A percentile compares a stretch with the other conserved stretches of the same genome.
Conservation (phyloP, 73 alveolate genomes). For the Stentor coeruleus region DNA sequence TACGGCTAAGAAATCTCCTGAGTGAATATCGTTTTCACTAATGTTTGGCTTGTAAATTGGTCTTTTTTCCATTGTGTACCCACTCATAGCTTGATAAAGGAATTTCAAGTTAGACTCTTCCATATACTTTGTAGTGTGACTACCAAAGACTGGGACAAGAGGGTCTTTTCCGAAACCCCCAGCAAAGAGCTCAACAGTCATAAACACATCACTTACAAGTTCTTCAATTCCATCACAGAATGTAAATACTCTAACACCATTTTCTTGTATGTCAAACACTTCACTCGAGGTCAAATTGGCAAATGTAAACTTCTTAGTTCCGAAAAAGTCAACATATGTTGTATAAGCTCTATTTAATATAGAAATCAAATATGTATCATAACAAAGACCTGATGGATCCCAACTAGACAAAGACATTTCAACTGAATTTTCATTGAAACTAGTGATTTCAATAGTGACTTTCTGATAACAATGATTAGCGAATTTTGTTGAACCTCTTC, state of each 20-base stretch:
- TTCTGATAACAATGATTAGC: background rate
- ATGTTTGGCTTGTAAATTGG: conserved; percentile 44
- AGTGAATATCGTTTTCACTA: conserved; percentile 60
- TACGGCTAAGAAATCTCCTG: conserved; percentile 88
- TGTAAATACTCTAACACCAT: conserved; percentile 59
- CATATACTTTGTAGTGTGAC: conserved; percentile 74
- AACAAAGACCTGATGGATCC: conserved; percentile 8
- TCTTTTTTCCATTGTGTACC: conserved; percentile 69
- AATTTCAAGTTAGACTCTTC: conserved; percentile 61
- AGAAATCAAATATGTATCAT: background rate
- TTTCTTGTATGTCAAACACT: conserved; percentile 40
- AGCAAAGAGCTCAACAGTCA: conserved; percentile 64
- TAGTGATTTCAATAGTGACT: background rate
- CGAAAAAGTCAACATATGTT: conserved; percentile 29
- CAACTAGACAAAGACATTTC: background rate
- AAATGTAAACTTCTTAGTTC: conserved; percentile 54
- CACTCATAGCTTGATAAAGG: conserved; percentile 63
- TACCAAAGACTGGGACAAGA: conserved; percentile 48
- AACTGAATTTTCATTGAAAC: background rate
- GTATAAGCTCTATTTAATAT: background rate
- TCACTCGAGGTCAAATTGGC: conserved; percentile 54
- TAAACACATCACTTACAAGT: conserved; percentile 53
- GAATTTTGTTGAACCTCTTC: background rate
- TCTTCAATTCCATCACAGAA: conserved; percentile 69
- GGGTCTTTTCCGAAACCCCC: conserved; percentile 88